Percentiles rank a stretch among this genome's conserved stretches.
These are phyloP conservation scores for Phlegmacium glaucopus DNA, from an alignment of 768 basidiomycete species.

Conservation along the genomic window DNA sequence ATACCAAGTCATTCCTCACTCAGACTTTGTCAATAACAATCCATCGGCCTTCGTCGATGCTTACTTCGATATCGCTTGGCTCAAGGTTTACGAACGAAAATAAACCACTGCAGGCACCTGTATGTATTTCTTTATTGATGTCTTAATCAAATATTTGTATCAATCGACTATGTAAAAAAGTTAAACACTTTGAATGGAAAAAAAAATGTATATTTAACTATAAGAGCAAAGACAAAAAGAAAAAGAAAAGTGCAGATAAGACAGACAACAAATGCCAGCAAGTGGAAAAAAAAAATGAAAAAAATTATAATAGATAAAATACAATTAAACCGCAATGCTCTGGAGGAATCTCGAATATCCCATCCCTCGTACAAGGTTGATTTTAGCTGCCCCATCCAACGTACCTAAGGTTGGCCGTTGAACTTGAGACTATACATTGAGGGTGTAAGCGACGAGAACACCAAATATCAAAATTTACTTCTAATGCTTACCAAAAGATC, in stretches of 20 bases:
- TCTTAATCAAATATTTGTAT: too few species aligned
- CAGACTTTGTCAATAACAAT: constrained; percentile 64
- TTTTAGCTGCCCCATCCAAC: constrained; percentile 54
- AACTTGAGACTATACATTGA: constrained; percentile 20
- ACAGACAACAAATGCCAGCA: background rate
- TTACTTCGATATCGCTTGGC: constrained; percentile 66
- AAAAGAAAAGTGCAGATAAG: too few species aligned
- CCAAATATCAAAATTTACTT: background rate
- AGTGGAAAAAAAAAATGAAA: background rate
- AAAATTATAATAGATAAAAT: background rate
- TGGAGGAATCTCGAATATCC: constrained; percentile 64
- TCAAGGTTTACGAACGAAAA: constrained; percentile 38
- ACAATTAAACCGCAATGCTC: constrained; percentile 38
- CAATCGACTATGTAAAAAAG: too few species aligned
- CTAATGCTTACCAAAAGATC: constrained; percentile 54
- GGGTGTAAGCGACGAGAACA: background rate
- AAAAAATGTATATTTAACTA: too few species aligned
- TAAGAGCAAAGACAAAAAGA: too few species aligned
- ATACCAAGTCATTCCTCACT: background rate
- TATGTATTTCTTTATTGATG: too few species aligned
- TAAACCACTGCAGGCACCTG: background rate
- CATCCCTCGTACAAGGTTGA: constrained; percentile 62
- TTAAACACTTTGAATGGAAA: too few species aligned
- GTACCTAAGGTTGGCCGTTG: constrained; percentile 27
- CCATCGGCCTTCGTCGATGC: constrained; percentile 65